Evolutionary conservation across 1,139 yeast genomes (phyloP).

Genomic region (Yamadazyma sp.): DNA sequence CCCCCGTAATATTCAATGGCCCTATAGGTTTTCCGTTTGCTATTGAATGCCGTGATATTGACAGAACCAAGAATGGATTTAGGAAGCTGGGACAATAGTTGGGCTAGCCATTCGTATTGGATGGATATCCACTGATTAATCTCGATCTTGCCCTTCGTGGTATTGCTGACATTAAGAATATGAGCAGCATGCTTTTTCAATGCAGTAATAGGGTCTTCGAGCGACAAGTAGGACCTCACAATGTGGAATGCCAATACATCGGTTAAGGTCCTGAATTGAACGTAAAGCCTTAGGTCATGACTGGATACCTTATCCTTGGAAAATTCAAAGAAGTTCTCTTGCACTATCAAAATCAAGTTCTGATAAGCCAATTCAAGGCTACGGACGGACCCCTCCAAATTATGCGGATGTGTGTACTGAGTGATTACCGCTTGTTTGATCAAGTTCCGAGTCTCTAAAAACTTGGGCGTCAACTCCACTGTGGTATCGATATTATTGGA

Average conservation of each 20-base stretch:
- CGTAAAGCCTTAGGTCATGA: slow-evolving; percentile 31
- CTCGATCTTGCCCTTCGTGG: slow-evolving; percentile 13
- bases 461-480: slow-evolving; percentile 36
- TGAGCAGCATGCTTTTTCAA: slow-evolving; percentile 67
- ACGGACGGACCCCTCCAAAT: slow-evolving; percentile 31
- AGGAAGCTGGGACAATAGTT: slow-evolving; percentile 49
- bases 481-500: slow-evolving; percentile 26
- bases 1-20: slow-evolving; percentile 34
- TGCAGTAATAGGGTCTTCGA: slow-evolving; percentile 59
- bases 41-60: slow-evolving; percentile 11
- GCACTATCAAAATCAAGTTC: slow-evolving; percentile 27
- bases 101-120: slow-evolving; percentile 58
- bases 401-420: slow-evolving; percentile 36
- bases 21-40: slow-evolving; percentile 12
- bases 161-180: slow-evolving; percentile 38
- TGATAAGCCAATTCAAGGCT: slow-evolving; percentile 37
- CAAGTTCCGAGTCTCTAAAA: slow-evolving; percentile 40
- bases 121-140: slow-evolving; percentile 40
- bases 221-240: slow-evolving; percentile 59
- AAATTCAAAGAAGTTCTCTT: slow-evolving; percentile 19
- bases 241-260: slow-evolving; percentile 67
- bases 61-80: slow-evolving; percentile 36
- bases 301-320: slow-evolving; percentile 18
- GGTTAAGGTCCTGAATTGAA: slow-evolving; percentile 45
- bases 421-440: slow-evolving; percentile 38